Evolutionary conservation across 176 grass and related monocot species (phyloP), one percentile per base, ranked within the genome.

Genomic region (Ampelocalamus luodianensis): DNA sequence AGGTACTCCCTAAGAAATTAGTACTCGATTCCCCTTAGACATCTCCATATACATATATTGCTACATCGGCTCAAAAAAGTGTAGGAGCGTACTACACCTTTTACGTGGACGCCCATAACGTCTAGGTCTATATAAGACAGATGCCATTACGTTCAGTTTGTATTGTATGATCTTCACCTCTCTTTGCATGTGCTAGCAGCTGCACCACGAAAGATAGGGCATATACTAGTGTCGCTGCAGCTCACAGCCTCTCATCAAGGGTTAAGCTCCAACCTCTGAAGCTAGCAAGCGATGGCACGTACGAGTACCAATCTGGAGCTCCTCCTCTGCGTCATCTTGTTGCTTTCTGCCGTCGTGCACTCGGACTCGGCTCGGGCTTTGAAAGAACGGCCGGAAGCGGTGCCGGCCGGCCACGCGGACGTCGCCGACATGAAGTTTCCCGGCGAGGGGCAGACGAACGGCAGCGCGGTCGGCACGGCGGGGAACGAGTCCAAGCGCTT

Each of bases 401-500:
- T 23, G 11, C n/a, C 22, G 20, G 60, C 43, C 44, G 73, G 32
- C 14, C 40, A 6, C 36, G 6, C 22, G 24, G 27, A 64, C 14
- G 54, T 56, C 27, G 38, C 69, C 14, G 68, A 29, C 17, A 54
- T 89, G 71, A 65, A 61, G 56, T 65, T 89, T 8, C 73, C 65
- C 2, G 49, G 29, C 24, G 65, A 54, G 71, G 32, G 29, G 27
- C 22, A 46, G 23, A 54, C 15, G 23, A 43, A 55, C 0, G 71
- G 48, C 58, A 76, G 5, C 27, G 62, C 1, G 27, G 71, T 68
- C 9, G 34, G 42, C 22, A 5, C 44, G 1, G 56, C 49, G 49
- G 20, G 43, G n/a, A 23, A 46, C 65, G 92, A 92, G 61, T 94
- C 90, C 66, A 92, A 92, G 76, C 82, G 94, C 40, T n/a, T 87